Evolutionary conservation across 2,329 filamentous ascomycete species (phyloP), one percentile per base, ranked within the genome.

Genomic region (Lachnum nothofagi): DNA sequence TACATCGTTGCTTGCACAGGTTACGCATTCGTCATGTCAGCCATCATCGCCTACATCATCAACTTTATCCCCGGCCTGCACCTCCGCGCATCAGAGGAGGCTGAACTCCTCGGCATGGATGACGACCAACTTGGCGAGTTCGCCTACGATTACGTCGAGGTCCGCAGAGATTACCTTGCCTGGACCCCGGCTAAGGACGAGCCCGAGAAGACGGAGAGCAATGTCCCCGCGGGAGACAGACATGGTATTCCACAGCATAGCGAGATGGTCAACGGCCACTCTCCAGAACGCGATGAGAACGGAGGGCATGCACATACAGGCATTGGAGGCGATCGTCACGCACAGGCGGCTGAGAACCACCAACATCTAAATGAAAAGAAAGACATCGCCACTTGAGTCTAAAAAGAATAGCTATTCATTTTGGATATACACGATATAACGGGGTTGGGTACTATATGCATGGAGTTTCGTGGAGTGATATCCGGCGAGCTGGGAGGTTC

Each of bases 81-180:
- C 66, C 84, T 93, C 39, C 86, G 88, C 49, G 86, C 87, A 7
- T 85, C 80, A 22, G 86, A 90, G 63, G 85, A 91, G 69, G 88
- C 88, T 20, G 88, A 93, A 69, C 80, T 91, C 10, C 80, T 91
- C 48, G 88, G 88, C 59, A 91, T 91, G 86, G 88, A 93, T 63
- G 88, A 91, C 65, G 87, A 91, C 70, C 88, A 93, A 72, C 86
- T 91, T 60, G 88, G 88, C 69, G 88, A 93, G 70, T 93, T 91
- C 65, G 88, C 87, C 10, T 91, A 91, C 74, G 88, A 93, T 68
- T 93, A 91, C 67, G 88, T 93, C 57, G 88, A 93, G 76, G 86
- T 91, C 51, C 85, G 88, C 64, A 82, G 88, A 63, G 88, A 93
- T 70, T 93, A 91, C 75, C 80, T 93, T 33, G 88, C 88, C 51